Base-by-base conservation (phyloP, 2,329 filamentous ascomycete genomes). In the Fragosphaeria purpurea region DNA sequence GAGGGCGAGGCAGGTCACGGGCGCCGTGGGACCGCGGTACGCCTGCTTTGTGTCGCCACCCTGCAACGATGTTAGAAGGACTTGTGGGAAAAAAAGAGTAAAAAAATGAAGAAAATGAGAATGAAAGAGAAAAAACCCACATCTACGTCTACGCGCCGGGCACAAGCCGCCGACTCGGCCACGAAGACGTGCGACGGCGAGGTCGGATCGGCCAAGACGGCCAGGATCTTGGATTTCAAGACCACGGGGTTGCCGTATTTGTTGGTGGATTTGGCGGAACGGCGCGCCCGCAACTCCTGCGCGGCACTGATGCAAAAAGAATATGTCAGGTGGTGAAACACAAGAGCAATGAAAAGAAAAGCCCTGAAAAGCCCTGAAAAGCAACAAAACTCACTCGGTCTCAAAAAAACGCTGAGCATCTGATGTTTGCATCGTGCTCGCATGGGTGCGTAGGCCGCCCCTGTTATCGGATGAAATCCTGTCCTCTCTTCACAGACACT, bases 381-480 rank as follows among this genome's bases (percentile, higher is more conserved):
- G 22, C 22, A 22, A 22, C 8, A 7, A 4, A 38, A 52, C 82
- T 68, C 70, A 93, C 88, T 90, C 86, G 34, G 89, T 94, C 67
- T 96, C 87, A 63, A 97, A 97, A 72, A 94, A 97, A 63, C 93
- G 81, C 34, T 85, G 83, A 47, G 83, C 77, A 62, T 95, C 80
- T 47, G 86, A 85, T 56, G 80, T 77, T 65, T 86, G 85, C 73
- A 79, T 83, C 33, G 47, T 53, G 49, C 34, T 39, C 33, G 11
- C 11, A 32, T 22, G 31, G 9, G 22, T 22, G 22, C 3, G 22
- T 22, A 22, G 22, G 22, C 22, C 22, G 22, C 22, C 22, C 22
- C 22, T 22, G 22, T 22, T 22, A 22, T 22, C 22, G 22, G 22
- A 22, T 22, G 22, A 22, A 22, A 22, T 22, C 22, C 22, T 22